Evolutionary conservation across 1,284 basidiomycete genomes (phyloP).

Genomic region (Ceratobasidium theobromae): DNA sequence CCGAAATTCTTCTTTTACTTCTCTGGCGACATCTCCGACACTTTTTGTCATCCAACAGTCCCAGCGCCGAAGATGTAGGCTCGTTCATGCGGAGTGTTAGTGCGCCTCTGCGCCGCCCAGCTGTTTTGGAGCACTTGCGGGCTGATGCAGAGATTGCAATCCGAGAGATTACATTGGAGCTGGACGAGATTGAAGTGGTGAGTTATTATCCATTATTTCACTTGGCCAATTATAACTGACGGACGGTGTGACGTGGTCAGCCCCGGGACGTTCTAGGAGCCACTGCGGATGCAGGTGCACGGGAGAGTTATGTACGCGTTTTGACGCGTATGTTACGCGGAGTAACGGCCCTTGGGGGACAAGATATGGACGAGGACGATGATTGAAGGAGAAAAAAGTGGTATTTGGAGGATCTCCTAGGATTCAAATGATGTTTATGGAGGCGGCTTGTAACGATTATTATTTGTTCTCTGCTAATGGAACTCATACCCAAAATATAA

Average conservation of each 20-base stretch:
- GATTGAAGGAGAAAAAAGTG: too few relatives aligned
- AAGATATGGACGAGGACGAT: slow-evolving; percentile 1
- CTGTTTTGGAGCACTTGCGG: slow-evolving; percentile 38
- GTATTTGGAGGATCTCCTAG: neutral
- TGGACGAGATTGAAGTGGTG: slow-evolving; percentile 46
- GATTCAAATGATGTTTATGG: neutral
- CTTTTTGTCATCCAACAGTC: slow-evolving; percentile 41
- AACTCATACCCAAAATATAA: neutral
- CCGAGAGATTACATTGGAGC: slow-evolving; percentile 41
- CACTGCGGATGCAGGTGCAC: slow-evolving; percentile 22
- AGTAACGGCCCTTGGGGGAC: slow-evolving; percentile 12
- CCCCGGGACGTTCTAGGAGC: slow-evolving; percentile 24
- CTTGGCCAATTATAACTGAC: neutral
- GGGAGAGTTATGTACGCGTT: slow-evolving; percentile 22
- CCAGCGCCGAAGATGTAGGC: slow-evolving; percentile 37
- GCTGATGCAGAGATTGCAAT: slow-evolving; percentile 42
- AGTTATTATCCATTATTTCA: slow-evolving; percentile 31
- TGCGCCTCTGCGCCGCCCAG: slow-evolving; percentile 36
- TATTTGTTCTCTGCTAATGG: neutral
- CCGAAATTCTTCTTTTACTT: slow-evolving; percentile 82
- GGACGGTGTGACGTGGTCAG: neutral
- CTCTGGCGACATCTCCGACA: slow-evolving; percentile 82
- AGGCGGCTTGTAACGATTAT: neutral
- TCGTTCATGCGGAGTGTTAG: slow-evolving; percentile 39
- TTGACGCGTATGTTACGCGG: slow-evolving; percentile 22